Evolutionary conservation across 2,329 filamentous ascomycete species (phyloP).

Genomic region (Colletotrichum tamarilloi): DNA sequence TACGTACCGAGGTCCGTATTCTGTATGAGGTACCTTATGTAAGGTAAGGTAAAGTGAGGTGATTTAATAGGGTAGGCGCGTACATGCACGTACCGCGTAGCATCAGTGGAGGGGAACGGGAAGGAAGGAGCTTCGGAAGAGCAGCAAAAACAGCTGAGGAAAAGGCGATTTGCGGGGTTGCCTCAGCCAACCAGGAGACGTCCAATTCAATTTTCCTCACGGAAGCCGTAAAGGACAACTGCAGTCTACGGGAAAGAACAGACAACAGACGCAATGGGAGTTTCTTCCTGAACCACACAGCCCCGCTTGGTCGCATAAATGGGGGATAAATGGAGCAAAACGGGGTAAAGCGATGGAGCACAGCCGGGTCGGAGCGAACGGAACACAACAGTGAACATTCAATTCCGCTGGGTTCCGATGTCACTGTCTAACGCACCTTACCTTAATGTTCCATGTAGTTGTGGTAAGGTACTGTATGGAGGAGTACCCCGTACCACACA

Average conservation of each 20-base stretch:
- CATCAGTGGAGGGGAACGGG: not conserved
- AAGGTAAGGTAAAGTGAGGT: not conserved
- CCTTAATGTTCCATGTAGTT: too few relatives aligned
- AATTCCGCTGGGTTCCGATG: not conserved
- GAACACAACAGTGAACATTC: constrained; percentile 1
- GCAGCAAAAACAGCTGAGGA: not conserved
- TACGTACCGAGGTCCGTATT: not conserved
- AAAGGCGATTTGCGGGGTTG: not conserved
- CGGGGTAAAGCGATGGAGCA: not conserved
- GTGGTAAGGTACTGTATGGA: too few relatives aligned
- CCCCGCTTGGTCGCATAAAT: not conserved
- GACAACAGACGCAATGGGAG: not conserved
- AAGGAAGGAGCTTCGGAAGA: not conserved
- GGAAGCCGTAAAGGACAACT: too few relatives aligned
- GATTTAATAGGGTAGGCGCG: too few relatives aligned
- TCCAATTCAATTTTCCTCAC: not conserved
- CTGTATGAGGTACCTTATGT: too few relatives aligned
- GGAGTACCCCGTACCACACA: too few relatives aligned
- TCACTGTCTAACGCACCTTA: not conserved
- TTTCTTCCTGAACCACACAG: not conserved
- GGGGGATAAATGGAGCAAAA: not conserved
- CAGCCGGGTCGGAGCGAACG: constrained; percentile 22
- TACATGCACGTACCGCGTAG: not conserved
- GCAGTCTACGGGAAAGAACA: not conserved
- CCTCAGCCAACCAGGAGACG: not conserved